Percentiles rank a stretch among this genome's conserved stretches.
phyloP scores from a whole-genome alignment of 164 flowering plant genomes.

The Nelumbo lutea region DNA sequence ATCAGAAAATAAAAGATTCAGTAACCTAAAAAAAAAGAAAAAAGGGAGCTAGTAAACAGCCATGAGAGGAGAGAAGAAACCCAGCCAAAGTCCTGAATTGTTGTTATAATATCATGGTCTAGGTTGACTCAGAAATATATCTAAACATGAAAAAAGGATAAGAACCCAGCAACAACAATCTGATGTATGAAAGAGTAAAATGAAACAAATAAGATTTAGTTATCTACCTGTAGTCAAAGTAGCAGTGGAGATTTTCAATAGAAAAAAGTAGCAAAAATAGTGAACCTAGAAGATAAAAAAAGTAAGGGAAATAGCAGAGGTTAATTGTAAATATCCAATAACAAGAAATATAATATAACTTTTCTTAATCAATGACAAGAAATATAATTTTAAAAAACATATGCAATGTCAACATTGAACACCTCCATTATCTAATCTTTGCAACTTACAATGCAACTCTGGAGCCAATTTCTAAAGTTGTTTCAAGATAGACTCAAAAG shows the following conservation, averaged over 20 bases:
- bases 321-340: too few relatives aligned
- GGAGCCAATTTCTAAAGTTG: constrained; percentile 85
- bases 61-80: too few relatives aligned
- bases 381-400: not conserved
- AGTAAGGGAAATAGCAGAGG: not conserved
- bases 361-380: too few relatives aligned
- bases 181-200: not conserved
- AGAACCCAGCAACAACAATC: constrained; percentile 2
- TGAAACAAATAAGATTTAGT: not conserved
- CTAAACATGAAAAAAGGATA: too few relatives aligned
- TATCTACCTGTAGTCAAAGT: constrained; percentile 88
- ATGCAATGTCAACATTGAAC: not conserved
- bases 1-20: too few relatives aligned
- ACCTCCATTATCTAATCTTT: not conserved
- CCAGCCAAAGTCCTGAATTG: too few relatives aligned
- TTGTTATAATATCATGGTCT: not conserved
- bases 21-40: too few relatives aligned
- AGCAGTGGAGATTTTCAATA: constrained; percentile 77
- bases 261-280: constrained; percentile 73
- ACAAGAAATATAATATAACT: too few relatives aligned
- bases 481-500: constrained; percentile 57
- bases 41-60: too few relatives aligned
- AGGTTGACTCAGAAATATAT: too few relatives aligned
- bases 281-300: constrained; percentile 66
- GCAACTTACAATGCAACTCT: constrained; percentile 71